Conservation (phyloP, 139 green algal species). For the Chlamydomonas urium region DNA sequence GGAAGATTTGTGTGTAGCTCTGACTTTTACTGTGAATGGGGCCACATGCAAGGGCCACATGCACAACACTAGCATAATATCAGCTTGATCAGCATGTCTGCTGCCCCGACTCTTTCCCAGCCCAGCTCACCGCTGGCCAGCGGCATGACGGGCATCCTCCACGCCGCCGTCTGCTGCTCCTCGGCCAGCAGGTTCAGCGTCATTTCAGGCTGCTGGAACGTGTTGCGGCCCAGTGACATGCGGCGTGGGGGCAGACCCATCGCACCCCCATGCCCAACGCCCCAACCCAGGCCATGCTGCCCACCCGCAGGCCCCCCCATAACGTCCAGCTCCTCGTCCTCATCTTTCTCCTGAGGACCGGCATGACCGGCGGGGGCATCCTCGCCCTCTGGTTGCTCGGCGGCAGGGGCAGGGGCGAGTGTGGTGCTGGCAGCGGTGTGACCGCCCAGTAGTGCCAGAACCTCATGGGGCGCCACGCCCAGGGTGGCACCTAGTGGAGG, state of each 20-base stretch:
- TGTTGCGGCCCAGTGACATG: slow-evolving; percentile 10
- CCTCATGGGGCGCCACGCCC: too few relatives aligned
- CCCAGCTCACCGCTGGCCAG: neutral
- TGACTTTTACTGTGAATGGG: neutral
- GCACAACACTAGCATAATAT: neutral
- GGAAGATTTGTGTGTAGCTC: neutral
- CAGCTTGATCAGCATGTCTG: neutral
- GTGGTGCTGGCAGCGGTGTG: too few relatives aligned
- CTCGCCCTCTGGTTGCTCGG: neutral
- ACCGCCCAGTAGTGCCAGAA: too few relatives aligned
- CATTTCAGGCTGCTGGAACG: slow-evolving; percentile 25
- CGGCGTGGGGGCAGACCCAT: too few relatives aligned
- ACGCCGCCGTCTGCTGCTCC: slow-evolving; percentile 7
- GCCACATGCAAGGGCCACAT: neutral
- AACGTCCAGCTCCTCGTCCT: neutral
- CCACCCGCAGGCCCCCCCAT: neutral
- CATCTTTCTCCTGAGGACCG: neutral
- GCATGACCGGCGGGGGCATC: neutral
- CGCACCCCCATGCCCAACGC: slow-evolving; percentile 17
- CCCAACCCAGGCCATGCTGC: neutral
- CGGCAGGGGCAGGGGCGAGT: too few relatives aligned
- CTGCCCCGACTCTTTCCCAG: neutral
- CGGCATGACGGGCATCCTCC: neutral
- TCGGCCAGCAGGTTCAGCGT: slow-evolving; percentile 37
- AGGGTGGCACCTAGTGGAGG: too few relatives aligned